phyloP scores from a whole-genome alignment of 2,329 filamentous ascomycete genomes.

The Parascedosporium putredinis region DNA sequence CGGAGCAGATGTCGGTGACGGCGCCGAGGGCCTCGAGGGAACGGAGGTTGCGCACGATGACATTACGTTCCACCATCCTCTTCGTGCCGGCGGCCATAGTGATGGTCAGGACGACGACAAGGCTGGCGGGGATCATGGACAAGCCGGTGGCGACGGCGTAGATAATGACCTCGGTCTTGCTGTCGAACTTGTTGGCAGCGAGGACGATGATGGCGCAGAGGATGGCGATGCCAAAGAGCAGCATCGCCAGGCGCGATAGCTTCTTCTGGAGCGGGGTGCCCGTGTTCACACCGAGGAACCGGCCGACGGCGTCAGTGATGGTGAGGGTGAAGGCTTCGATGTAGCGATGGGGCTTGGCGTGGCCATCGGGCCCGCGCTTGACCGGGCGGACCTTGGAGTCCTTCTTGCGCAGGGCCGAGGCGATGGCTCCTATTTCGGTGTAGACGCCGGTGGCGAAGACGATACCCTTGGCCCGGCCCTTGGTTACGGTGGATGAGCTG shows the following conservation, averaged over 20 bases:
- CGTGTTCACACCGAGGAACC: slow-evolving; percentile 56
- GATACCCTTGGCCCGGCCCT: slow-evolving; percentile 46
- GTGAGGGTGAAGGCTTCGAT: slow-evolving; percentile 36
- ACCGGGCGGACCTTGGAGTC: slow-evolving; percentile 40
- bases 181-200: slow-evolving; percentile 49
- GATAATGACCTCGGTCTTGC: slow-evolving; percentile 48
- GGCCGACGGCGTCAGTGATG: slow-evolving; percentile 45
- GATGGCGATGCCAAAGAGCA: slow-evolving; percentile 57
- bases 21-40: slow-evolving; percentile 50
- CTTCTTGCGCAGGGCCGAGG: slow-evolving; percentile 37
- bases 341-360: slow-evolving; percentile 42
- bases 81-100: slow-evolving; percentile 46
- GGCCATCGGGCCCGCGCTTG: slow-evolving; percentile 40
- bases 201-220: slow-evolving; percentile 60
- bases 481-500: slow-evolving; percentile 44
- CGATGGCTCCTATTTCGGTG: slow-evolving; percentile 50
- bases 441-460: slow-evolving; percentile 49
- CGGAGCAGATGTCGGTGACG: slow-evolving; percentile 45
- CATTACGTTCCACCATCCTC: slow-evolving; percentile 40
- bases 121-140: slow-evolving; percentile 40
- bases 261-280: slow-evolving; percentile 62
- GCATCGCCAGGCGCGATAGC: slow-evolving; percentile 54
- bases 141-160: slow-evolving; percentile 36
- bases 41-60: slow-evolving; percentile 41
- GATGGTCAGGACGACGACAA: slow-evolving; percentile 44